Evolutionary conservation across 192 early-diverging fungal genomes (phyloP), one percentile per base, ranked within the genome.

Genomic region (Umbelopsis isabellina): DNA sequence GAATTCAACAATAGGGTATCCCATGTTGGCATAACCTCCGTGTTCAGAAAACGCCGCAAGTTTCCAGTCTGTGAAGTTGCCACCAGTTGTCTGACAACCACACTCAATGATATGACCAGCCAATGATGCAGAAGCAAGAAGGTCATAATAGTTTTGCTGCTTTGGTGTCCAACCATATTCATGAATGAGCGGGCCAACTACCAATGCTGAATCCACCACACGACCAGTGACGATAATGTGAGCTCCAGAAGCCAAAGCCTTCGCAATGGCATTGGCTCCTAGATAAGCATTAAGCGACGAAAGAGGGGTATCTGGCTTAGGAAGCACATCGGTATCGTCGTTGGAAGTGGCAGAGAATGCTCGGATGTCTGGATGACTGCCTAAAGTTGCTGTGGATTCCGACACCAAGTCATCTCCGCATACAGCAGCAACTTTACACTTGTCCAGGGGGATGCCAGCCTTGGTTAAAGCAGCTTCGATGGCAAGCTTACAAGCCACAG

Each of bases 81-180:
- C 89, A 46, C 89, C 87, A 13, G 89, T 90, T 27, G 86, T 80
- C 21, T 90, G 89, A 72, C 86, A 86, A 15, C 89, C 89, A 68
- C 89, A 90, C 75, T 89, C 89, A 47, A 90, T 86, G 58, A 89
- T 84, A 48, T 90, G 89, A 16, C 89, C 89, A 8, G 86, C 89
- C 51, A 90, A 75, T 2, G 89, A 89, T 0, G 84, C 87, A 13
- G 80, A 81, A 9, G 87, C 89, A 58, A 90, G 82, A 22, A 80
- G 75, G 71, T 90, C 85, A 68, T 78, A 87, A 58, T 88, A 79
- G 35, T 74, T 74, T 33, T 52, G 41, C n/a, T 58, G 15, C 50
- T 20, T 9, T 2, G 61, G 41, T 15, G 72, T 70, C 89, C 89
- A 90, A 9, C 75, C 77, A 71, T 76, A 88, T 72, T 88, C 86